Evolutionary conservation across 2,329 filamentous ascomycete species (phyloP), one percentile per base, ranked within the genome.

Genomic region (Zelopaecilomyces penicillatus): DNA sequence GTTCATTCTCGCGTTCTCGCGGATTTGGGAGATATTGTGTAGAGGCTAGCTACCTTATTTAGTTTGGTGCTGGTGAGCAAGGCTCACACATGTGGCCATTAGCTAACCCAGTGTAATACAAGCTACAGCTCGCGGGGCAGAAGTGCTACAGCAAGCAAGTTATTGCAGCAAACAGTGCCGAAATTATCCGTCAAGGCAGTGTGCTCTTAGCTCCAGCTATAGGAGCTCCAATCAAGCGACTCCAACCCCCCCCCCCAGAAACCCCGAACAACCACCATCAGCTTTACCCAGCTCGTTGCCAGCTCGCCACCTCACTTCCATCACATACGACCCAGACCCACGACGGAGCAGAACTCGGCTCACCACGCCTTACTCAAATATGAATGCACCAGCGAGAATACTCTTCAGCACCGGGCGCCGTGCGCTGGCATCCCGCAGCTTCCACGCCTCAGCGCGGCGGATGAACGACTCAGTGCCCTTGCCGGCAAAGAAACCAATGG

Each of bases 401-500:
- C 53, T 75, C 41, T 57, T 67, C 41, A 61, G 62, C 51, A 62
- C 60, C 56, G 64, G 64, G 54, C 64, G 62, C 60, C 63, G 65
- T 59, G 54, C 62, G 55, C 47, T 65, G 54, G 52, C 58, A n/a
- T 53, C 57, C 49, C 62, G 57, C 57, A 59, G 55, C 59, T 79
- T 80, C 62, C 69, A 71, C 68, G 74, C 72, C 39, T 75, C 75
- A 33, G 49, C 68, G 66, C 57, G 65, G 67, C 57, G 71, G 63
- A 59, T 67, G 60, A 57, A 57, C 49, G 67, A 66, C 39, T 60
- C 67, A 35, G 60, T 66, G 44, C 68, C 74, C 32, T 65, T 80
- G 48, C 75, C 75, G n/a, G 68, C 72, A 43, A 70, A 74, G 57
- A 77, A 73, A 64, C 77, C 77, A 38, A 66, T 80, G 48, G 77